Conservation (phyloP, 805 yeast species). For the Saccharomycopsis malanga region DNA sequence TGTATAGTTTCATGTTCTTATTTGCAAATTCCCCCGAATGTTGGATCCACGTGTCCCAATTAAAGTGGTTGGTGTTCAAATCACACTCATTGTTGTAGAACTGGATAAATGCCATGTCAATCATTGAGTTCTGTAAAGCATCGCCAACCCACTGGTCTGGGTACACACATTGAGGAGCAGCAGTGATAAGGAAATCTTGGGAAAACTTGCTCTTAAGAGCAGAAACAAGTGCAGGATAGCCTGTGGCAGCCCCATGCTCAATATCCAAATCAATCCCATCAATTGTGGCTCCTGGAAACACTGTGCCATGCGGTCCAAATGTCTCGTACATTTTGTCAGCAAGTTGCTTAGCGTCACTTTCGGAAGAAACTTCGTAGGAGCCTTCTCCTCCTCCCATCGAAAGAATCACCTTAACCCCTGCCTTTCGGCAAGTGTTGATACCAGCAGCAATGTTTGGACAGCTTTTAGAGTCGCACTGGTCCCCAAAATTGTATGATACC, state of each 20-base stretch:
- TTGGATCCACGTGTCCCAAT: constrained; percentile 65
- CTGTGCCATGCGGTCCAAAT: constrained; percentile 18
- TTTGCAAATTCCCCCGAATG: constrained; percentile 55
- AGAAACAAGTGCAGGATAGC: constrained; percentile 56
- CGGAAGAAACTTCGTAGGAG: constrained; percentile 5
- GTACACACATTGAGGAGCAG: constrained; percentile 89
- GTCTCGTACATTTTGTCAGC: constrained; percentile 9
- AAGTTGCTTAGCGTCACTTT: constrained; percentile 7
- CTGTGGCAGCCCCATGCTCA: constrained; percentile 55
- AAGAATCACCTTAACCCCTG: constrained; percentile 71
- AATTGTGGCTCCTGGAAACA: constrained; percentile 54
- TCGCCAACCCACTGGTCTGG: constrained; percentile 72
- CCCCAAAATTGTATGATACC: constrained; percentile 37
- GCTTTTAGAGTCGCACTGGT: constrained; percentile 15
- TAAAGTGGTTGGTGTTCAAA: constrained; percentile 39
- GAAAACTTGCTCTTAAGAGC: constrained; percentile 24
- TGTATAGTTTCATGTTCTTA: constrained; percentile 52
- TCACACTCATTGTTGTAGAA: constrained; percentile 81
- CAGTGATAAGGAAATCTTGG: constrained; percentile 65
- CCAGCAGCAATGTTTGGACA: constrained; percentile 47
- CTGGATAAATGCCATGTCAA: constrained; percentile 81
- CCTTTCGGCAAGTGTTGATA: constrained; percentile 64
- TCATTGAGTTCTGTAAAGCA: constrained; percentile 46
- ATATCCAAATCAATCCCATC: constrained; percentile 94
- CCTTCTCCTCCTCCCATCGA: constrained; percentile 79